Evolutionary conservation across 345 rosid species (phyloP), one percentile per base, ranked within the genome.

Genomic region (Leavenworthia alabamica): DNA sequence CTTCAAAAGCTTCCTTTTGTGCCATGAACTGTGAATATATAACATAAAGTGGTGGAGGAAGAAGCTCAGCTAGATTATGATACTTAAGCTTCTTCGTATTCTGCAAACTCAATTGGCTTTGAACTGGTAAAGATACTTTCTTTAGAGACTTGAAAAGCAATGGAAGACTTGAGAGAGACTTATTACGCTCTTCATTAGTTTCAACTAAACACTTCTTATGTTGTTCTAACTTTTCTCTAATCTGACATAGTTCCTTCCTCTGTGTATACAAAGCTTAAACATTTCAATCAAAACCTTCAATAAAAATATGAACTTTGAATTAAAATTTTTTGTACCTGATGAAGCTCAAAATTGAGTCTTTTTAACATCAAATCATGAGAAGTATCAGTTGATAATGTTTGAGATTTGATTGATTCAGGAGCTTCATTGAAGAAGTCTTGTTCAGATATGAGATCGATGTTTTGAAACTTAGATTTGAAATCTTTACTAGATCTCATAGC

Each of bases 81-180:
- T 87, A 90, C 84, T 89, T 89, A 15, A 93, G 60, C 73, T 83
- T 93, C 85, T 80, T 89, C 0, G 85, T 63, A 66, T 83, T 85
- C 62, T 64, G 56, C 69, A 87, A 73, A 69, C 91, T 88, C 64
- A 93, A 62, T 45, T 85, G 99, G 59, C 54, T 85, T 76, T 93
- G 99, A 45, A 93, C 88, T 4, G 99, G 99, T 72, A 87, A 64
- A 1, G 91, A 87, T 8, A 88, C 97, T 76, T 89, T 93, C 96
- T 89, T 89, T 22, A 93, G 79, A 31, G 97, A 79, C 67, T 93
- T 89, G 40, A 93, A 88, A 58, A 82, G 96, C 14, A 90, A 76
- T 2, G 97, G 97, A 36, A 89, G 85, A 71, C 86, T 87, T 0
- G 86, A 83, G 46, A 89, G 67, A 79, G 83, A 89, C 82, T 93